A percentile compares a stretch with the other conserved stretches of the same genome.
Evolutionary conservation across 306 rosid species (phyloP).

Genomic region (Datisca glomerata): DNA sequence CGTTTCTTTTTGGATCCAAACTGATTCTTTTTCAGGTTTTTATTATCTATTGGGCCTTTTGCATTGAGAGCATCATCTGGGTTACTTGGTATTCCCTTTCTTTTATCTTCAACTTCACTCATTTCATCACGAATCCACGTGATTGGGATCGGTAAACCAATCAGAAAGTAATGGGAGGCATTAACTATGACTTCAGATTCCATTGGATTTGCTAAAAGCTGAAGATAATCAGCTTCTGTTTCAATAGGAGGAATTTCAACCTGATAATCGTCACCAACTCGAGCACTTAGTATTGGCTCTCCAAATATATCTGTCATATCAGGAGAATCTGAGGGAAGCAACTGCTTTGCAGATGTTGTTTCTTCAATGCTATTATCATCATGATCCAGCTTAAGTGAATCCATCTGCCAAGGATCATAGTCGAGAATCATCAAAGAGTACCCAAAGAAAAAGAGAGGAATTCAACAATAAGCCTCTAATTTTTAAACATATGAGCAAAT

Average conservation of each 20-base stretch:
- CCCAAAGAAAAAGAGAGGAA: conserved; percentile 11
- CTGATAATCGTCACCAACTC: conserved; percentile 56
- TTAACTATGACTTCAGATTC: conserved; percentile 20
- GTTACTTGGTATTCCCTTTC: conserved; percentile 15
- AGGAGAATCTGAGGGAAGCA: conserved; percentile 33
- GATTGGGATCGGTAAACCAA: conserved; percentile 46
- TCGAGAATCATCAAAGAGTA: conserved; percentile 3
- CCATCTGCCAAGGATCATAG: conserved; percentile 33
- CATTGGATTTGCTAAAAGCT: conserved; percentile 26
- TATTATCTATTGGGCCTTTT: conserved; percentile 15
- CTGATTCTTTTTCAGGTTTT: conserved; percentile 16
- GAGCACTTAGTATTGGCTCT: conserved; percentile 33
- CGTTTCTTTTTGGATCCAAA: conserved; percentile 14
- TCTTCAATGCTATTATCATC: conserved; percentile 24
- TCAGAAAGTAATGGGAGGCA: conserved; percentile 27
- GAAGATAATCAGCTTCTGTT: conserved; percentile 24
- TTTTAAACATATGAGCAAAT: no score
- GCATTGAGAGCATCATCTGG: conserved; percentile 14
- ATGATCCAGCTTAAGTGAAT: conserved; percentile 17
- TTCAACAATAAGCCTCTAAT: not conserved
- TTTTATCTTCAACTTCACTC: conserved; percentile 13
- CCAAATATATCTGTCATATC: conserved; percentile 24
- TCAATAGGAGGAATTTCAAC: conserved; percentile 42
- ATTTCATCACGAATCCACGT: conserved; percentile 26
- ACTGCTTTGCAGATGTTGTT: conserved; percentile 16